Conservation (phyloP, 2,329 filamentous ascomycete genomes). For the Diaporthe sp. region DNA sequence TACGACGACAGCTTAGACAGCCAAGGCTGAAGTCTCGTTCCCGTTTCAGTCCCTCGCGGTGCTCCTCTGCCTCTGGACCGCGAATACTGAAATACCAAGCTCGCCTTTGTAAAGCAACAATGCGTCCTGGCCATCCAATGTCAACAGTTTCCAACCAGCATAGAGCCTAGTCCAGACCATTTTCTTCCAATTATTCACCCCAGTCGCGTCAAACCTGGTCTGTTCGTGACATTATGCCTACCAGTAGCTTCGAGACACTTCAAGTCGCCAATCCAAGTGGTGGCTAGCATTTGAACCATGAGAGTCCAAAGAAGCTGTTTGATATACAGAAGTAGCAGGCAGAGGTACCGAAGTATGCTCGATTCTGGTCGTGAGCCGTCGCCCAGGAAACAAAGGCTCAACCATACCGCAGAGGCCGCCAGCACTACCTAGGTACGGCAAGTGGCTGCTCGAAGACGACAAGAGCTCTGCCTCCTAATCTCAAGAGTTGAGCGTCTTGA, state of each 20-base stretch:
- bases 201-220: not conserved
- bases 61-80: not conserved
- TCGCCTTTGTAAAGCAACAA: constrained; percentile 5
- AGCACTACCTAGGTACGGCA: not conserved
- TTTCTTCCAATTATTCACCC: not conserved
- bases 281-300: not conserved
- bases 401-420: constrained; percentile 18
- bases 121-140: not conserved
- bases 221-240: not conserved
- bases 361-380: not conserved
- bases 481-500: constrained; percentile 73
- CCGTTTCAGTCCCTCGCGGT: not conserved
- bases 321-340: constrained; percentile 8
- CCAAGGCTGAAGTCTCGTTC: not conserved
- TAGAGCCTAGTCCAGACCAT: constrained; percentile 15
- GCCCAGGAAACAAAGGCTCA: not conserved
- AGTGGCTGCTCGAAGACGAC: constrained; percentile 25
- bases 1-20: not conserved
- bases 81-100: not conserved
- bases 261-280: not conserved
- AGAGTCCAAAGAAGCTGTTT: not conserved
- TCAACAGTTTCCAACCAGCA: constrained; percentile 21
- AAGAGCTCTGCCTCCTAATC: constrained; percentile 32
- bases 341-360: not conserved
- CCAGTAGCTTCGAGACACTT: not conserved